A percentile compares a stretch with the other conserved stretches of the same genome.
These are phyloP conservation scores for Eucalyptus regnans DNA, from an alignment of 345 rosid genomes.

Conservation along the genomic window DNA sequence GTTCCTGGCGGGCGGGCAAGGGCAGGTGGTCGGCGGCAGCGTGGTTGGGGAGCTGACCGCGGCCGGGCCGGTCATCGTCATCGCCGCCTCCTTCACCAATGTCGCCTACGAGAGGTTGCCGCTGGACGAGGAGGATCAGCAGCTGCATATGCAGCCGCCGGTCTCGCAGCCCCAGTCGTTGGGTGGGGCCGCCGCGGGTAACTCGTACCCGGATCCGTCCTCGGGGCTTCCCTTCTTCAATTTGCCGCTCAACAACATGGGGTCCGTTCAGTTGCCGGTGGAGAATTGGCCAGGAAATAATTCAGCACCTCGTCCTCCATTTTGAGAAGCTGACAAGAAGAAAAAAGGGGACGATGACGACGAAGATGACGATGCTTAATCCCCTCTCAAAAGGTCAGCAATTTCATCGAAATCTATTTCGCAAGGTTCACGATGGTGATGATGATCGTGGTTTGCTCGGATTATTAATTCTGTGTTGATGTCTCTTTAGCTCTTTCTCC, in stretches of 20 bases:
- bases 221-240: constrained; percentile 88
- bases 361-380: background rate
- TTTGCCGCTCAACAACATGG: constrained; percentile 69
- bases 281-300: constrained; percentile 79
- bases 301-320: constrained; percentile 47
- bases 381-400: background rate
- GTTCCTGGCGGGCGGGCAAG: constrained; percentile 80
- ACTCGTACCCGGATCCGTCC: constrained; percentile 33
- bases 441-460: background rate
- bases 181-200: constrained; percentile 14
- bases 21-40: constrained; percentile 91
- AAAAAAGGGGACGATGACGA: background rate
- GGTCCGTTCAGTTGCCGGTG: constrained; percentile 58
- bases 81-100: constrained; percentile 86
- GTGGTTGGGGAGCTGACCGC: constrained; percentile 91
- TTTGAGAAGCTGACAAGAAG: constrained; percentile 9
- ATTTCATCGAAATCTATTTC: background rate
- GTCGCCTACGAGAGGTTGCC: constrained; percentile 94
- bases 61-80: constrained; percentile 89
- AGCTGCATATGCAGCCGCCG: constrained; percentile 46
- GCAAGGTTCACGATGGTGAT: background rate
- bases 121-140: constrained; percentile 70
- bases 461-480: background rate
- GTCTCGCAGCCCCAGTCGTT: constrained; percentile 12
- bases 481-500: background rate